These are phyloP conservation scores for Salvia sclarea DNA, from an alignment of 305 asterid genomes.

Conservation along the genomic window DNA sequence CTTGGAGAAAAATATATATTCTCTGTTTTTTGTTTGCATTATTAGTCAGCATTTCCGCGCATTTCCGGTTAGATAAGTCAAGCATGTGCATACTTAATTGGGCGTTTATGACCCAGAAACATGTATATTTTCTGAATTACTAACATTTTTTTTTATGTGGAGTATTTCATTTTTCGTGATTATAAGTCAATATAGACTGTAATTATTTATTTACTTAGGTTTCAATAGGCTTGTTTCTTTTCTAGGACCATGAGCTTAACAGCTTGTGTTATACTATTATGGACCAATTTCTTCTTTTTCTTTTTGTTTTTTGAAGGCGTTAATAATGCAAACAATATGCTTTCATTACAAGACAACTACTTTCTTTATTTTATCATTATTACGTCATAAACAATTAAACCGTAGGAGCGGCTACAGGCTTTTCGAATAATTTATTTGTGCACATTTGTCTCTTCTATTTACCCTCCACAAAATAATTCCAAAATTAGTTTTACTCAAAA, in stretches of 20 bases:
- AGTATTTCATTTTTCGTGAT: not conserved
- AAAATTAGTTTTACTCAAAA: not conserved
- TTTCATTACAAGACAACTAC: not conserved
- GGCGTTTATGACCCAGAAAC: not conserved
- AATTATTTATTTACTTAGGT: not conserved
- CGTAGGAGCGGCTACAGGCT: not conserved
- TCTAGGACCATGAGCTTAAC: conserved; percentile 1
- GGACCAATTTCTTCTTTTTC: not conserved
- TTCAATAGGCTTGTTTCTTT: conserved; percentile 1
- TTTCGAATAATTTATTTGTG: not conserved
- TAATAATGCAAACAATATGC: not conserved
- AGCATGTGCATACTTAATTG: conserved; percentile 14
- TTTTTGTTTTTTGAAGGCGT: not conserved
- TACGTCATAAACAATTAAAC: not conserved
- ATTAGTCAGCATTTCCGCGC: conserved; percentile 26
- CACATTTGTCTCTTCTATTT: not conserved
- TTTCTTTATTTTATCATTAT: not conserved
- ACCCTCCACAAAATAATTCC: not conserved
- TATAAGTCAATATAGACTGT: conserved; percentile 16
- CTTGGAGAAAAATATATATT: not conserved
- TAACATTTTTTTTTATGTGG: too few species aligned
- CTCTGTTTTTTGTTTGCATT: not conserved
- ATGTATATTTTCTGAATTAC: not conserved
- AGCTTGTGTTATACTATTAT: not conserved
- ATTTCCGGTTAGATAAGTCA: conserved; percentile 27